Evolutionary conservation across 2,329 filamentous ascomycete genomes (phyloP).

Genomic region (Chaetoscypha palmicola): DNA sequence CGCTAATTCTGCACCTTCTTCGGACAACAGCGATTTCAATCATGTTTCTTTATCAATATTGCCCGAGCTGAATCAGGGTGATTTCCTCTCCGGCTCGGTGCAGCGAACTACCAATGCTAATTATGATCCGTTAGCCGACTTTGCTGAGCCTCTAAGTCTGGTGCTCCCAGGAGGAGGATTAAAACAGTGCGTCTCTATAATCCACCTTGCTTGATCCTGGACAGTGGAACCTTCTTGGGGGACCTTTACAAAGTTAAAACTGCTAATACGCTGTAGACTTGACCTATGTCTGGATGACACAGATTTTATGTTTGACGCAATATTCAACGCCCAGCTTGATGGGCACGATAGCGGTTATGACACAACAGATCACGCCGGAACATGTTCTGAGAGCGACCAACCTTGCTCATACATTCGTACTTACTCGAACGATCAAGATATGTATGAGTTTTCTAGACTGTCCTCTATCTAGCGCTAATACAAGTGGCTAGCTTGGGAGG

Average conservation of each 20-base stretch:
- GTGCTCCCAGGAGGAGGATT: conserved; percentile 40
- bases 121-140: conserved; percentile 25
- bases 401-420: conserved; percentile 14
- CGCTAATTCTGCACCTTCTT: neutral
- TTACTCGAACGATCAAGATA: conserved; percentile 24
- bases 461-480: neutral
- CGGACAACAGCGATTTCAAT: conserved; percentile 17
- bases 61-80: conserved; percentile 16
- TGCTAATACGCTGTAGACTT: too few species aligned
- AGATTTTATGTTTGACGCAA: conserved; percentile 21
- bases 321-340: conserved; percentile 17
- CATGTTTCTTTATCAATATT: conserved; percentile 15
- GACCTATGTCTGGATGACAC: conserved; percentile 38
- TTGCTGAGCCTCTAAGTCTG: conserved; percentile 27
- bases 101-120: neutral
- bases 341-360: conserved; percentile 17
- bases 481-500: conserved; percentile 36
- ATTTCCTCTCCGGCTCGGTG: neutral
- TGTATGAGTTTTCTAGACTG: conserved; percentile 14
- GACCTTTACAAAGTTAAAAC: too few species aligned
- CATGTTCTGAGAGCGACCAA: conserved; percentile 11
- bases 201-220: neutral
- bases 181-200: conserved; percentile 27
- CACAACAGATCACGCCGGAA: conserved; percentile 13
- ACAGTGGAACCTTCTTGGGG: neutral